Conservation (phyloP, 2,329 filamentous ascomycete species). For the Dactylonectria macrodidyma region DNA sequence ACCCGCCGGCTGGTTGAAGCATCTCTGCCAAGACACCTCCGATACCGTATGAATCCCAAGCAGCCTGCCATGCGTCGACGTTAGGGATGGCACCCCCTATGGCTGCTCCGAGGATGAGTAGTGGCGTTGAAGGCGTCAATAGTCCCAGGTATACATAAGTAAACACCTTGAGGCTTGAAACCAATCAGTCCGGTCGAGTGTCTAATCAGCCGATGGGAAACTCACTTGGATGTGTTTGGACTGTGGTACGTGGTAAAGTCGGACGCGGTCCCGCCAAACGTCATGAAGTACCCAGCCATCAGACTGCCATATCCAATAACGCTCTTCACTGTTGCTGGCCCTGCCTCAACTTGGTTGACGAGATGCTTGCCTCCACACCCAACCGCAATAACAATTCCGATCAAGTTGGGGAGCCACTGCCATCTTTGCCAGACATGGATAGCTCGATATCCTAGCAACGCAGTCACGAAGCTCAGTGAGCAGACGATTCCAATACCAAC, state of each 20-base stretch:
- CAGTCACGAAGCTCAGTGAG: slow-evolving; percentile 66
- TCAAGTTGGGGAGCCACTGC: slow-evolving; percentile 69
- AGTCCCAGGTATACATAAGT: slow-evolving; percentile 65
- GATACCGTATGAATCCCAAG: slow-evolving; percentile 49
- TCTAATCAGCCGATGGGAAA: background rate
- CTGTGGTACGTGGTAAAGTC: slow-evolving; percentile 71
- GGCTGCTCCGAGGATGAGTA: slow-evolving; percentile 57
- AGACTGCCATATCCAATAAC: slow-evolving; percentile 63
- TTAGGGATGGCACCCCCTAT: slow-evolving; percentile 54
- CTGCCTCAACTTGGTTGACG: slow-evolving; percentile 59
- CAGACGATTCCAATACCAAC: slow-evolving; percentile 71
- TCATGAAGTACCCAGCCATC: slow-evolving; percentile 68
- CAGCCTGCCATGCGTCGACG: slow-evolving; percentile 48
- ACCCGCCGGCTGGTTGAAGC: slow-evolving; percentile 49
- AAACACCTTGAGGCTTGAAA: slow-evolving; percentile 41
- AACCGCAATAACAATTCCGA: slow-evolving; percentile 66
- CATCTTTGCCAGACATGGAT: slow-evolving; percentile 70
- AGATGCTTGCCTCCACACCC: slow-evolving; percentile 68
- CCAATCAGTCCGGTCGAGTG: slow-evolving; percentile 51
- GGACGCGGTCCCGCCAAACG: slow-evolving; percentile 69
- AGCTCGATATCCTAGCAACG: slow-evolving; percentile 68
- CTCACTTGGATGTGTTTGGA: slow-evolving; percentile 41
- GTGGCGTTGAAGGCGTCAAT: slow-evolving; percentile 52
- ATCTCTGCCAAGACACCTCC: slow-evolving; percentile 52
- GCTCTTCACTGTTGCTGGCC: slow-evolving; percentile 54